Evolutionary conservation across 192 early-diverging fungal species (phyloP).

Genomic region (Entomortierella lignicola): DNA sequence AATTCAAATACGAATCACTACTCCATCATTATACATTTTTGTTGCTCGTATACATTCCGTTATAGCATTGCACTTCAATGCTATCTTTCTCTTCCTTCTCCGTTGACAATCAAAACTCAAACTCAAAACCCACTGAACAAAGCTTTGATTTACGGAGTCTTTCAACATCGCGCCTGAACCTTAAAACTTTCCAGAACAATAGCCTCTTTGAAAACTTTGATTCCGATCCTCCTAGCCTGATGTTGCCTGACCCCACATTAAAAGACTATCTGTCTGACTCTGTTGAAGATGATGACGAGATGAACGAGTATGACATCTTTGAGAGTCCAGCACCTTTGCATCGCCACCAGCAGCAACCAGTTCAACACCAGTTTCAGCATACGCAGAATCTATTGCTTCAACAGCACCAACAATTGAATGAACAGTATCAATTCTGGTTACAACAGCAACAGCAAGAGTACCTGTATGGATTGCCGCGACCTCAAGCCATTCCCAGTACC

Average conservation of each 20-base stretch:
- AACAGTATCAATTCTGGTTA: background rate
- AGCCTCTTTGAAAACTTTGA: conserved; percentile 8
- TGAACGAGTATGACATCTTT: conserved; percentile 37
- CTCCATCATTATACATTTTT: too few species aligned
- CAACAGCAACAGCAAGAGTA: conserved; percentile 5
- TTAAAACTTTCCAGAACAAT: background rate
- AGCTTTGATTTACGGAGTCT: too few species aligned
- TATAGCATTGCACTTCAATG: too few species aligned
- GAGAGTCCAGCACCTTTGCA: background rate
- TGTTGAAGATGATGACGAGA: conserved; percentile 27
- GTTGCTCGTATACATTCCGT: too few species aligned
- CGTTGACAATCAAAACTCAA: too few species aligned
- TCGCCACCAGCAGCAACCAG: background rate
- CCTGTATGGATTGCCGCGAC: too few species aligned
- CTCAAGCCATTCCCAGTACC: background rate
- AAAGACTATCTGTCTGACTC: conserved; percentile 9
- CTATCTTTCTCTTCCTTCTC: too few species aligned
- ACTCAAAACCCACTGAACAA: too few species aligned
- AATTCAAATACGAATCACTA: too few species aligned
- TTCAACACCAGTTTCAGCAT: background rate
- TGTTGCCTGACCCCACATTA: conserved; percentile 29
- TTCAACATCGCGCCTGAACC: too few species aligned
- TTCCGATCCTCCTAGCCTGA: conserved; percentile 12
- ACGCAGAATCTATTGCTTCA: background rate
- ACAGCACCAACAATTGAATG: background rate